Base-by-base conservation (phyloP, 2,329 filamentous ascomycete species). In the Monosporascus sp. region DNA sequence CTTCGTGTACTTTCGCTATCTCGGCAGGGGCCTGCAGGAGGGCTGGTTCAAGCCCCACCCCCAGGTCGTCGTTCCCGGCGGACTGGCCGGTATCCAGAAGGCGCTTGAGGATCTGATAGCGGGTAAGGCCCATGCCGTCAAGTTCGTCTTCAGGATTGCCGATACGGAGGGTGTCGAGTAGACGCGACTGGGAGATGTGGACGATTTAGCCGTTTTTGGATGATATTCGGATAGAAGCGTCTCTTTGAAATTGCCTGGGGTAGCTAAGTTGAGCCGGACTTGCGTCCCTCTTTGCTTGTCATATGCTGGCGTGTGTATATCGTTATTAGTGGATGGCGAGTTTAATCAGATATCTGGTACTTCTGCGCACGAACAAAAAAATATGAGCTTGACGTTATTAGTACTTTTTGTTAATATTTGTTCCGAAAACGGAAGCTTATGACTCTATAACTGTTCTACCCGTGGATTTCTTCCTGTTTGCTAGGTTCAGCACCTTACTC, bases 41-140 rank as follows among this genome's bases (percentile, higher is more conserved):
- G 71, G 73, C 3, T 73, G 70, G 65, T 62, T 78, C 43, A 73
- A 70, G 59, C 59, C 69, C 1, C 74, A 76, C 55, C 71, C 69
- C 11, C 65, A 67, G 19, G 62, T 64, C 27, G 61, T 74, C 17
- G 61, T 70, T 8, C 59, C 64, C 3, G 70, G 69, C 14, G 65
- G 65, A 0, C 55, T 75, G 7, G 61, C 64, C 6, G 70, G 71
- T 3, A 62, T 76, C 5, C 57, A 75, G 52, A 56, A 62, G 36
- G 73, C 65, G 2, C 52, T 75, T 46, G 61, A 71, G 37, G 61
- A 69, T 24, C 54, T 73, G 56, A 63, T 61, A 44, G 63, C 66
- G 4, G 67, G 67, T 0, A 71, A 71, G 60, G 68, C 76, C 26
- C 73, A 71, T 55, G 75, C 70, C 14, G 64, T 71, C 34, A 79